Percentiles rank a stretch among this genome's conserved stretches.
Evolutionary conservation across 345 rosid species (phyloP).

Genomic region (Melaleuca alternifolia): DNA sequence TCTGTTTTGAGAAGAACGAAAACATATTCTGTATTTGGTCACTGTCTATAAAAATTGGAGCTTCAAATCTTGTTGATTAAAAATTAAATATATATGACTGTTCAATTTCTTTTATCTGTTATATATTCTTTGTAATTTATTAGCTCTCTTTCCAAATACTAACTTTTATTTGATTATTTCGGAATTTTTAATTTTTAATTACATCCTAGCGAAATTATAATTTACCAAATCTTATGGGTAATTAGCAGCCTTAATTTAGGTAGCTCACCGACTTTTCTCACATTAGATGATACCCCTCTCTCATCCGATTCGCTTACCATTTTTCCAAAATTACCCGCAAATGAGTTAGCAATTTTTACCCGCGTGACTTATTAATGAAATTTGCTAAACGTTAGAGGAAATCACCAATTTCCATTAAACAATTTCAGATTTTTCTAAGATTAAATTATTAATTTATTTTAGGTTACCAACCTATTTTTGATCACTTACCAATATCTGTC

Average conservation of each 20-base stretch:
- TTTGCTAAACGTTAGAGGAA: not conserved
- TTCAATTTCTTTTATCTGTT: no score
- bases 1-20: no score
- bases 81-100: no score
- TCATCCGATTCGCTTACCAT: no score
- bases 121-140: no score
- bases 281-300: not conserved
- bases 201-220: not conserved
- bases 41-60: no score
- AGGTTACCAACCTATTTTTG: not conserved
- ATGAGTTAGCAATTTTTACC: not conserved
- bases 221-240: not conserved
- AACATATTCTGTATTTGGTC: no score
- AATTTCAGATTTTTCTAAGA: not conserved
- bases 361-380: not conserved
- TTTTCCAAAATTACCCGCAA: not conserved
- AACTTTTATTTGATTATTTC: no score
- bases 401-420: not conserved
- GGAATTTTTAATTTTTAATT: no score
- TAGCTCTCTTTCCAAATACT: no score
- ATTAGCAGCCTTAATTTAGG: no score
- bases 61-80: no score
- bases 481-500: not conserved
- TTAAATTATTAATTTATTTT: not conserved
- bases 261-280: not conserved